Evolutionary conservation across 805 yeast genomes (phyloP).

Genomic region (Monosporozyma siamensis): DNA sequence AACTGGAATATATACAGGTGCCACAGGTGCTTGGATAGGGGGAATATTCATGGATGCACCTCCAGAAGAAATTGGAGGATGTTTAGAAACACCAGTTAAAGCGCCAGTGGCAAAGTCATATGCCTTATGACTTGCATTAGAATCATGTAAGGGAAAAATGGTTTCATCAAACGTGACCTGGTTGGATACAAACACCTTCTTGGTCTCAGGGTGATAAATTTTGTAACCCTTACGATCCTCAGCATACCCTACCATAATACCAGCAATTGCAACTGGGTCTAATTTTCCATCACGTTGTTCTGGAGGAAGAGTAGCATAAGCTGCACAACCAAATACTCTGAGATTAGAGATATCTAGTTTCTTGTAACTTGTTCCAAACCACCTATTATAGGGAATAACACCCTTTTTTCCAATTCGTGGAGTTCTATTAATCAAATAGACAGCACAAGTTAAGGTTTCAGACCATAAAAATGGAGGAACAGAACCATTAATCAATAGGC

Average conservation of each 20-base stretch:
- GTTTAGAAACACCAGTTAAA: too few relatives aligned
- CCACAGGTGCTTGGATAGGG: too few relatives aligned
- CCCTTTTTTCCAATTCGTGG: constrained; percentile 2
- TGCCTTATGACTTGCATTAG: not conserved
- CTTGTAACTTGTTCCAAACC: not conserved
- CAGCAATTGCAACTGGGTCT: not conserved
- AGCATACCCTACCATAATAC: constrained; percentile 7
- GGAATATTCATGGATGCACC: too few relatives aligned
- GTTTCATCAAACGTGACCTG: constrained; percentile 8
- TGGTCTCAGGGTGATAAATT: constrained; percentile 1
- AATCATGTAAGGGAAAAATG: constrained; percentile 3
- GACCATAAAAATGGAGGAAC: constrained; percentile 13
- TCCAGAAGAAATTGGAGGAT: too few relatives aligned
- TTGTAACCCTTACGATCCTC: constrained; percentile 4
- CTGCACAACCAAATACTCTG: constrained; percentile 11
- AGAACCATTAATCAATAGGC: constrained; percentile 6
- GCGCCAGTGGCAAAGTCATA: constrained; percentile 4
- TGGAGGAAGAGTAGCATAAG: constrained; percentile 7
- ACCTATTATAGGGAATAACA: constrained; percentile 4
- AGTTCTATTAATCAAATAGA: constrained; percentile 6
- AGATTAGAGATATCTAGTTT: not conserved
- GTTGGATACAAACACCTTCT: constrained; percentile 1
- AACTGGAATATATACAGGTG: too few relatives aligned
- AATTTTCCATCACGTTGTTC: constrained; percentile 5
- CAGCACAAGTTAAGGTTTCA: constrained; percentile 10